These are phyloP conservation scores for Starmerella khaoyaiensis DNA, from an alignment of 805 yeast genomes.

Conservation along the genomic window DNA sequence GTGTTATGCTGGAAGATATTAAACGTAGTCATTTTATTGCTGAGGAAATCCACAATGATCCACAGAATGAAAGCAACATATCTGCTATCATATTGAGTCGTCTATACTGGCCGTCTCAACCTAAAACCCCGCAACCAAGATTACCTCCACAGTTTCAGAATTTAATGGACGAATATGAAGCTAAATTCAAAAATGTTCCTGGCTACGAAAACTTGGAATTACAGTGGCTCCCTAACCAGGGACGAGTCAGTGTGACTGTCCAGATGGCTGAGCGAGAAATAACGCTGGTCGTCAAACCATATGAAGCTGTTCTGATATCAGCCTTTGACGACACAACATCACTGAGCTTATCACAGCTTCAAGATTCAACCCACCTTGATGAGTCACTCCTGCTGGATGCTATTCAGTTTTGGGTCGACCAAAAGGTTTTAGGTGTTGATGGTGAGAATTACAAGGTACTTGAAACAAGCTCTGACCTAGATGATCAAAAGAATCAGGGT, in stretches of 20 bases:
- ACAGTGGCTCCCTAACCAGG: conserved; percentile 44
- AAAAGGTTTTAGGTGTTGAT: conserved; percentile 39
- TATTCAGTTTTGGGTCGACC: conserved; percentile 50
- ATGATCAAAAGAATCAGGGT: conserved; percentile 18
- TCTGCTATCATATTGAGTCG: conserved; percentile 59
- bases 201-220: conserved; percentile 46
- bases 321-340: conserved; percentile 13
- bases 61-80: no score
- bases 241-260: conserved; percentile 49
- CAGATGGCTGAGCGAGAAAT: conserved; percentile 37
- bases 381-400: conserved; percentile 31
- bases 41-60: conserved; percentile 14
- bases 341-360: conserved; percentile 29
- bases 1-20: conserved; percentile 53
- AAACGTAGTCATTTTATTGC: conserved; percentile 33
- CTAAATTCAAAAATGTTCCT: conserved; percentile 29
- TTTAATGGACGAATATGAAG: conserved; percentile 32
- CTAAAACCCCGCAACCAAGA: conserved; percentile 5
- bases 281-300: conserved; percentile 46
- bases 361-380: conserved; percentile 33
- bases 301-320: conserved; percentile 50
- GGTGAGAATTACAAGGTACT: conserved; percentile 32
- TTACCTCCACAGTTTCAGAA: conserved; percentile 38
- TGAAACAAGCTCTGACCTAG: conserved; percentile 23
- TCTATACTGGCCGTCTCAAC: conserved; percentile 56